A percentile compares a stretch with the other conserved stretches of the same genome.
These are phyloP conservation scores for Dianthus caryophyllus DNA, from an alignment of 148 eudicot species.

Conservation along the genomic window DNA sequence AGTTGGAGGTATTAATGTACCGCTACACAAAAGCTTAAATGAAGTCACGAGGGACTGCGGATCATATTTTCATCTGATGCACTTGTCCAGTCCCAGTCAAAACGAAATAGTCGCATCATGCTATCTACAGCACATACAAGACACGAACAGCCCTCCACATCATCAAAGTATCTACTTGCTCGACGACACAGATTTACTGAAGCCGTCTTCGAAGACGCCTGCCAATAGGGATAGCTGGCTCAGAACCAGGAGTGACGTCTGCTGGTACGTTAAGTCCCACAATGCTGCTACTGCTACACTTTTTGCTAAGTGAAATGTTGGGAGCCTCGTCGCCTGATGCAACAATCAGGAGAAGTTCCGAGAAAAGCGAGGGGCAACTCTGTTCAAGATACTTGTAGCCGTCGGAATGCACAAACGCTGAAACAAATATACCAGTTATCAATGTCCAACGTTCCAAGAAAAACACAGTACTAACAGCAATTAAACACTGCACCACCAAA, in stretches of 20 bases:
- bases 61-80: conserved; percentile 11
- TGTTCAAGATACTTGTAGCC: conserved; percentile 66
- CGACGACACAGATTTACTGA: conserved; percentile 23
- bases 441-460: neutral
- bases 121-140: conserved; percentile 25
- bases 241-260: conserved; percentile 34
- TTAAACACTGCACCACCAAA: neutral
- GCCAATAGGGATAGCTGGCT: conserved; percentile 28
- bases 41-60: neutral
- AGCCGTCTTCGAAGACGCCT: conserved; percentile 54
- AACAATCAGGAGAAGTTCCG: conserved; percentile 57
- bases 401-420: conserved; percentile 69
- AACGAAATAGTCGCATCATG: neutral
- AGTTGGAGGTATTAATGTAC: neutral
- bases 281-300: conserved; percentile 80
- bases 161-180: conserved; percentile 5
- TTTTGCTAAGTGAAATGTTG: conserved; percentile 34
- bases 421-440: conserved; percentile 8
- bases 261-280: conserved; percentile 54
- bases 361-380: conserved; percentile 54
- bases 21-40: neutral
- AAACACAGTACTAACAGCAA: neutral
- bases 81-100: conserved; percentile 12
- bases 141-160: conserved; percentile 9
- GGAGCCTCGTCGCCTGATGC: conserved; percentile 54